Evolutionary conservation across 208 protist species (phyloP), one percentile per base, ranked within the genome.

Genomic region (Leishmania aethiopica): DNA sequence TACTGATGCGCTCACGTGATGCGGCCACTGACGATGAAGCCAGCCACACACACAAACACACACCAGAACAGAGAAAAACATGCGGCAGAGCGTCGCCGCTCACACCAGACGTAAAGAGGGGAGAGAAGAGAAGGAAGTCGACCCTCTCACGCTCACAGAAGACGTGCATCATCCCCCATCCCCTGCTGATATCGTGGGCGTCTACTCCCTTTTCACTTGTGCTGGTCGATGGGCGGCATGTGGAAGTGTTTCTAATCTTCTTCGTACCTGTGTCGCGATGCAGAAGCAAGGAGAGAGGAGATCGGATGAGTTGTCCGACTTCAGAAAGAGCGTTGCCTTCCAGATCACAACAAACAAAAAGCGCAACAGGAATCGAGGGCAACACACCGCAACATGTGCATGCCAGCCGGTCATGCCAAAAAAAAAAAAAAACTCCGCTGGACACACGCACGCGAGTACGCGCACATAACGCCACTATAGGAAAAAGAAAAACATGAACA

Each of bases 401-500:
- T 51, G 69, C 7, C 25, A 1, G 40, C 11, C 45, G 13, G 2
- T 69, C 32, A 69, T 32, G 4, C 28, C 22, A 55, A 51, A 1
- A 72, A 47, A 55, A 51, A 1, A 72, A 47, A n/a, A 2, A 19
- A 74, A n/a, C 37, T 25, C 66, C 37, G 37, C 1, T n/a, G 13
- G 45, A 17, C 25, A 17, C 42, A 74, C 11, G 1, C 69, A 37
- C 8, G 42, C 69, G 69, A 74, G 35, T 25, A 74, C 3, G 42
- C 28, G 19, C 40, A 17, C 35, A 35, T 3, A 19, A 15, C 3
- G 25, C 57, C 49, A 32, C 75, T 78, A 97, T 81, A 89, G 86
- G 77, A 96, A 95, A 35, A 98, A 74, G 49, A 97, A 15, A 1
- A 89, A 83, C 7, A 98, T 51, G 71, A 96, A 87, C 75, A 96